Evolutionary conservation across 805 yeast genomes (phyloP), one percentile per base, ranked within the genome.

Genomic region (Cyberlindnera veronae): DNA sequence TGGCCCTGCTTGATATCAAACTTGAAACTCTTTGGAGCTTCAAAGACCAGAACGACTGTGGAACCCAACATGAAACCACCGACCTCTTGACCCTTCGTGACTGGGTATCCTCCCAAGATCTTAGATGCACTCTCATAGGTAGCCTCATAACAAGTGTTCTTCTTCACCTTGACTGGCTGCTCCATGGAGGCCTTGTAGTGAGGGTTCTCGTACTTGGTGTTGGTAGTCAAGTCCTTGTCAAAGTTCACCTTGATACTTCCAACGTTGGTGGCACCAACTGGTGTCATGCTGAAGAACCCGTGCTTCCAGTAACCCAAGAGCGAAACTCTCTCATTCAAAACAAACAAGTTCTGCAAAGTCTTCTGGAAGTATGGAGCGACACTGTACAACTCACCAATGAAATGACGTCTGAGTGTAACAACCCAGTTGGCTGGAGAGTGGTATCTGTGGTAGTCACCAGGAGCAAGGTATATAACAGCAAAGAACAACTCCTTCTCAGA

Each of bases 261-360:
- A 22, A 93, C 99, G 64, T 93, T 93, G 3, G 99, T 93, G 18
- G 99, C 99, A 12, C 99, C 99, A 11, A 93, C 99, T 0, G 99
- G 97, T 1, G 96, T 91, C 99, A 93, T 93, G 49, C 95, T 83
- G 67, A 93, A 93, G 55, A 93, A 93, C 0, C 99, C 99, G 60
- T 93, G 76, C 59, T 84, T 86, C 99, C 99, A 93, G 55, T 87
- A 81, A 2, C 99, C 99, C 41, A 93, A 72, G 36, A 93, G 66
- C 0, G 99, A 95, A 3, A 93, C 99, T 53, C 99, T 76, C 65
- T 93, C 99, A 60, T 93, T 93, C 51, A 93, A 68, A 4, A 91
- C 86, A 60, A 93, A 93, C 49, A 93, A 73, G 29, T 93, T 91
- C 39, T 83, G 82, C 42, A 93, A 74, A 18, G 95, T 80, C 49